phyloP scores from a whole-genome alignment of 2,329 filamentous ascomycete genomes.

The Alternaria panax region DNA sequence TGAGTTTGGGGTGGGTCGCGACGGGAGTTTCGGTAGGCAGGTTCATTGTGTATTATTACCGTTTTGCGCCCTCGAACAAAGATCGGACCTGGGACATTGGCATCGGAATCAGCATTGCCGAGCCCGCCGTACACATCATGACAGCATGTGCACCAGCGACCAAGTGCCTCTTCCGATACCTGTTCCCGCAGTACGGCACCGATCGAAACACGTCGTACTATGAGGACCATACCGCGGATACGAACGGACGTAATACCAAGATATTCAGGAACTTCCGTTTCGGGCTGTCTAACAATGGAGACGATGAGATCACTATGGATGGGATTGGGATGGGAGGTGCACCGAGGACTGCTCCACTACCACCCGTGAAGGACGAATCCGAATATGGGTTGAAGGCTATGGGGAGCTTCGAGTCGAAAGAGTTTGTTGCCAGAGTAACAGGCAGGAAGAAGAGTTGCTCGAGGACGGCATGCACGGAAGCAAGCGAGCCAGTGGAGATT shows the following conservation, averaged over 20 bases:
- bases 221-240: constrained; percentile 13
- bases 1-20: constrained; percentile 48
- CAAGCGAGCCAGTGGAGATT: constrained; percentile 22
- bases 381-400: constrained; percentile 7
- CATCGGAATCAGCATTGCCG: constrained; percentile 48
- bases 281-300: constrained; percentile 10
- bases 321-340: constrained; percentile 16
- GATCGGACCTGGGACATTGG: constrained; percentile 49
- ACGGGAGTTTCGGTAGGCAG: constrained; percentile 47
- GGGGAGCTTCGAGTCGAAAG: constrained; percentile 16
- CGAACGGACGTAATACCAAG: constrained; percentile 9
- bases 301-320: constrained; percentile 14
- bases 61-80: constrained; percentile 43
- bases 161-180: constrained; percentile 53
- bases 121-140: constrained; percentile 58
- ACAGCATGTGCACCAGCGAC: constrained; percentile 63
- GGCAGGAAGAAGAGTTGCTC: constrained; percentile 14
- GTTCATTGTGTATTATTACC: constrained; percentile 52
- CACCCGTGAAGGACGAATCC: constrained; percentile 8
- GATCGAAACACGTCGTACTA: constrained; percentile 22
- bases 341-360: constrained; percentile 7
- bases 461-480: constrained; percentile 16
- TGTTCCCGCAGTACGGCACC: constrained; percentile 44
- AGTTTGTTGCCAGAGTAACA: constrained; percentile 7
- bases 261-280: constrained; percentile 22